Evolutionary conservation across 176 grass and related monocot genomes (phyloP).

Genomic region (Carex kokanica): DNA sequence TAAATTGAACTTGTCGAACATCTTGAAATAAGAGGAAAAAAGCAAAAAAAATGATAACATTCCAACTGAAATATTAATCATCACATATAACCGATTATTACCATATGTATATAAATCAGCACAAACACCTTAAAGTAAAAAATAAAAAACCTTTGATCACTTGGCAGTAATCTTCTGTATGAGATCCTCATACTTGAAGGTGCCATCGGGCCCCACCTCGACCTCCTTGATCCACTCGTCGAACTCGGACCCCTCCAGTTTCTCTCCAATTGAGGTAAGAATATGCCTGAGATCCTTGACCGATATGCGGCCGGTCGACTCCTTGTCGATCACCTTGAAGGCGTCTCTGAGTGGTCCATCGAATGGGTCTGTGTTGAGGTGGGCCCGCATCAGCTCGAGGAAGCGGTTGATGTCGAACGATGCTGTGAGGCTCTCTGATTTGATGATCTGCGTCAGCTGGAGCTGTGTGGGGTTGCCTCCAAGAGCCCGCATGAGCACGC

Average conservation of each 20-base stretch:
- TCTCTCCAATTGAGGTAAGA: slow-evolving; percentile 94
- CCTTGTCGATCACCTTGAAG: slow-evolving; percentile 99
- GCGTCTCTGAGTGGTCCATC: slow-evolving; percentile 86
- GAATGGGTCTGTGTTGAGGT: slow-evolving; percentile 87
- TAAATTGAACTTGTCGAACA: not conserved
- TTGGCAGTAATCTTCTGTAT: slow-evolving; percentile 95
- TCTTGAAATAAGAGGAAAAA: not conserved
- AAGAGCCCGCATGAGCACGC: slow-evolving; percentile 89
- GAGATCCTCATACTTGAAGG: slow-evolving; percentile 95
- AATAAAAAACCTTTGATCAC: slow-evolving; percentile 31
- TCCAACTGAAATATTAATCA: slow-evolving; percentile 5
- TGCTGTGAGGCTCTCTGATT: slow-evolving; percentile 64
- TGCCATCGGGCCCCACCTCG: slow-evolving; percentile 72
- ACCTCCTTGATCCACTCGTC: slow-evolving; percentile 99
- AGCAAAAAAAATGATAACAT: not conserved
- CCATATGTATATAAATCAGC: not conserved
- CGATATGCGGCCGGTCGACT: slow-evolving; percentile 69
- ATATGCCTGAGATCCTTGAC: slow-evolving; percentile 95
- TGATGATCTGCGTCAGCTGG: slow-evolving; percentile 71
- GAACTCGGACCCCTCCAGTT: slow-evolving; percentile 89
- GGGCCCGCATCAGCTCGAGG: slow-evolving; percentile 74
- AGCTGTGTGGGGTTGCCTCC: slow-evolving; percentile 94
- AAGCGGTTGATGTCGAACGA: slow-evolving; percentile 90
- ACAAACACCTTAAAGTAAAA: not conserved
- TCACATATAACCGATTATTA: not conserved